Conservation (phyloP, 2,329 filamentous ascomycete species). For the Alternaria sp. region DNA sequence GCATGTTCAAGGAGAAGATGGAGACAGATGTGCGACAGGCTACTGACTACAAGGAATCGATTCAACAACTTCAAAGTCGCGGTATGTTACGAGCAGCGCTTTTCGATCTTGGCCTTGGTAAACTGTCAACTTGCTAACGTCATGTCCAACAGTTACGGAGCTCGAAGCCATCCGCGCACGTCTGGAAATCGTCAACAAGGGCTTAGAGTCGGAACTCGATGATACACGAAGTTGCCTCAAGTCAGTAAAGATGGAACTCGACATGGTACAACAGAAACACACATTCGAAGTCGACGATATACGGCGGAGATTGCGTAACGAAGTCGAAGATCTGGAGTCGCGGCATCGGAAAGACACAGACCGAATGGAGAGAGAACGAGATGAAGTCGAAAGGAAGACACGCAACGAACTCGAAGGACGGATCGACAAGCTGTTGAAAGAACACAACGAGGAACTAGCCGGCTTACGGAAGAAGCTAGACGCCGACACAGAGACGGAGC, state of each 20-base stretch:
- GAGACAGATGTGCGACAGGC: slow-evolving; percentile 72
- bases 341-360: slow-evolving; percentile 66
- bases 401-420: slow-evolving; percentile 61
- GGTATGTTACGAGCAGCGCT: slow-evolving; percentile 61
- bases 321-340: slow-evolving; percentile 64
- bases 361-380: slow-evolving; percentile 61
- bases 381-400: slow-evolving; percentile 56
- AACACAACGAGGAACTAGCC: slow-evolving; percentile 73
- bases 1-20: slow-evolving; percentile 75
- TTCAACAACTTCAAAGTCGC: slow-evolving; percentile 76
- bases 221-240: slow-evolving; percentile 63
- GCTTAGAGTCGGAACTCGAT: slow-evolving; percentile 73
- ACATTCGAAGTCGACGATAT: slow-evolving; percentile 62
- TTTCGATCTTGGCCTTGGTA: background rate
- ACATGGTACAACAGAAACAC: slow-evolving; percentile 62
- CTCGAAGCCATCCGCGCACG: slow-evolving; percentile 63
- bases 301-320: slow-evolving; percentile 63
- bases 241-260: slow-evolving; percentile 59
- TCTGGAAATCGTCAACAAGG: slow-evolving; percentile 61
- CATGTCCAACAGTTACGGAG: slow-evolving; percentile 59
- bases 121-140: background rate
- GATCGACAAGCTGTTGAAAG: slow-evolving; percentile 65
- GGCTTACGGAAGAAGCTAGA: slow-evolving; percentile 70
- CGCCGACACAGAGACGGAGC: slow-evolving; percentile 72
- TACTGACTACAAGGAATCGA: slow-evolving; percentile 74